phyloP scores from a whole-genome alignment of 2,329 filamentous ascomycete genomes.

The Stagonosporopsis tanaceti region DNA sequence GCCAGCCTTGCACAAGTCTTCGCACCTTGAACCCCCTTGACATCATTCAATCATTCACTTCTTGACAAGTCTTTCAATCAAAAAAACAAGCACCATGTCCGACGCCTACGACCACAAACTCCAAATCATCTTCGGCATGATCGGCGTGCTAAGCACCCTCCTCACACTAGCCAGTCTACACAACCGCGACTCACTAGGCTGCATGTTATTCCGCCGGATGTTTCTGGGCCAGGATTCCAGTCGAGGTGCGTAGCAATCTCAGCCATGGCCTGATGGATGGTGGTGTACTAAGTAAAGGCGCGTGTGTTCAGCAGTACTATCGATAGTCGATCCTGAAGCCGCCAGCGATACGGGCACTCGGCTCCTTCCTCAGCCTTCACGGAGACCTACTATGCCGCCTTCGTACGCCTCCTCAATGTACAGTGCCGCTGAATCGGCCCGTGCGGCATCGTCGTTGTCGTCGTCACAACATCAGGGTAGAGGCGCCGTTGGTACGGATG shows the following conservation, averaged over 20 bases:
- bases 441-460: too few relatives aligned
- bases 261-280: too few relatives aligned
- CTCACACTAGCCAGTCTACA: neutral
- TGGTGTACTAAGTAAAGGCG: too few relatives aligned
- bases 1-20: neutral
- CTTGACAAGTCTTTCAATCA: neutral
- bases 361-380: too few relatives aligned
- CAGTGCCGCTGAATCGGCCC: too few relatives aligned
- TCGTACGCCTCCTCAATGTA: too few relatives aligned
- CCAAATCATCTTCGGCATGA: neutral
- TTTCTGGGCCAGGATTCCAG: neutral
- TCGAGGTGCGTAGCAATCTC: too few relatives aligned
- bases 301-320: neutral
- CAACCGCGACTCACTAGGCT: conserved; percentile 2
- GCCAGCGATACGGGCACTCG: too few relatives aligned
- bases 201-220: neutral
- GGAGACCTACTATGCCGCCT: too few relatives aligned
- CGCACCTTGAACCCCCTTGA: neutral
- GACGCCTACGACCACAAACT: neutral
- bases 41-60: neutral
- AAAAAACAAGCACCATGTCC: neutral
- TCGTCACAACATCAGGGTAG: too few relatives aligned
- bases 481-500: too few relatives aligned
- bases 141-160: neutral
- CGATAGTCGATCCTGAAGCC: neutral